Evolutionary conservation across 2,329 filamentous ascomycete genomes (phyloP).

Genomic region (Fusarium verrucosum): DNA sequence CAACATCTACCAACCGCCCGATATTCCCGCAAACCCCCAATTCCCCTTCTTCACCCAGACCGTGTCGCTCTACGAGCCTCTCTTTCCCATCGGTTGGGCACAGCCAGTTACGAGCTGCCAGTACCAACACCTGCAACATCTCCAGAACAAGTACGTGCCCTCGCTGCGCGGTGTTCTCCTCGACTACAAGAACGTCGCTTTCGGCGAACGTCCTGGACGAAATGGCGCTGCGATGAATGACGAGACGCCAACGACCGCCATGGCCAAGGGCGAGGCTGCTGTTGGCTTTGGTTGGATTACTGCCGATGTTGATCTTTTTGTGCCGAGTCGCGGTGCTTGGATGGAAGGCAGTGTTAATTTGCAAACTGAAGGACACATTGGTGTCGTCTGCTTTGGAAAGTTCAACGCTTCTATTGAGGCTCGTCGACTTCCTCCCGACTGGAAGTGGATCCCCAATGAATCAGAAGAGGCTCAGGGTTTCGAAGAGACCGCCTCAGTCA

Average conservation of each 20-base stretch:
- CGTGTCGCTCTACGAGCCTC: constrained; percentile 80
- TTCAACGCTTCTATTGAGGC: constrained; percentile 91
- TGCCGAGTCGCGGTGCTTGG: constrained; percentile 75
- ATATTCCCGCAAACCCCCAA: constrained; percentile 53
- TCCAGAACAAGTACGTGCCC: constrained; percentile 80
- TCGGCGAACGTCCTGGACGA: constrained; percentile 68
- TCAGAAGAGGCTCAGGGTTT: constrained; percentile 52
- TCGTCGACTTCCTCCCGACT: constrained; percentile 76
- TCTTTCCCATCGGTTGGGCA: constrained; percentile 76
- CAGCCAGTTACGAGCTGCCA: constrained; percentile 75
- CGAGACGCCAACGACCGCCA: constrained; percentile 56
- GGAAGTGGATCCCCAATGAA: constrained; percentile 78
- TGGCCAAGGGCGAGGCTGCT: constrained; percentile 80
- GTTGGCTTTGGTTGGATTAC: constrained; percentile 90
- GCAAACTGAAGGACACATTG: constrained; percentile 88
- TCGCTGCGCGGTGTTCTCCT: constrained; percentile 78
- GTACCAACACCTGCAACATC: constrained; percentile 77
- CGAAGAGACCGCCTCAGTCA: constrained; percentile 54
- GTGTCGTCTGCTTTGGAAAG: constrained; percentile 87
- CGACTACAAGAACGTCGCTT: constrained; percentile 73
- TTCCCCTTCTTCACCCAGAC: constrained; percentile 83
- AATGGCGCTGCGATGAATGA: constrained; percentile 59
- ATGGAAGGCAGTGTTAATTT: constrained; percentile 86
- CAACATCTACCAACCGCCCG: constrained; percentile 51
- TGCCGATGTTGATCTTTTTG: constrained; percentile 84